Base-by-base conservation (phyloP, 305 asterid species). In the Fraxinus floribunda region DNA sequence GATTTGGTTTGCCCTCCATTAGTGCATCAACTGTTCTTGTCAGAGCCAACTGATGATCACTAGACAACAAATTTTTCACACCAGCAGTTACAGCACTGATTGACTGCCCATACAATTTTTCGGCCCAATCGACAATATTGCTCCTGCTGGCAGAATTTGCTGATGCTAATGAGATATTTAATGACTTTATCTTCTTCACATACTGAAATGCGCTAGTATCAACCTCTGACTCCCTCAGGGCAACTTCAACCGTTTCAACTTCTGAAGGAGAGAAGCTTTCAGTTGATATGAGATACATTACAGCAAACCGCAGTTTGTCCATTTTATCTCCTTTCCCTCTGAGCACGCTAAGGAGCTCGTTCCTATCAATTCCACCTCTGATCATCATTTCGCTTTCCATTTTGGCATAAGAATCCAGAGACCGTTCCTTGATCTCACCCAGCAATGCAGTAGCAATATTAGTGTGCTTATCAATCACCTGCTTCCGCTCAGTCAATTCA, bases 1-100 rank as follows among this genome's bases (percentile, higher is more conserved):
- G 98, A 88, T 87, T 90, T 26, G 97, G 97, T 78, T 87, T 94
- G 71, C 97, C 97, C 87, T 94, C 98, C 98, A 94, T 92, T 82
- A 94, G 80, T 49, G 97, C 97, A 83, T 94, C 98, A 41, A 93
- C 98, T 7, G 91, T 93, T 88, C 97, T 90, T 4, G 97, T 83
- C 83, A 94, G 77, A 76, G 94, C 97, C 83, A 94, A 78, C 16
- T 94, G 98, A 85, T 92, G 97, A 83, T 94, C 98, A 82, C 87
- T 89, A 80, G 97, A 92, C 87, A 94, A 85, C 77, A 94, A 87
- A 76, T 94, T 94, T 80, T 91, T 92, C 83, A 94, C 88, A 49
- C 98, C 98, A 83, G 98, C 97, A 55, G 97, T 92, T 49, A 91
- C 95, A 11, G 90, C 97, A 82, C 95, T 89, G 70, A 94, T 89